These are phyloP conservation scores for Bacidia gigantensis DNA, from an alignment of 495 filamentous ascomycete species.

Conservation along the genomic window DNA sequence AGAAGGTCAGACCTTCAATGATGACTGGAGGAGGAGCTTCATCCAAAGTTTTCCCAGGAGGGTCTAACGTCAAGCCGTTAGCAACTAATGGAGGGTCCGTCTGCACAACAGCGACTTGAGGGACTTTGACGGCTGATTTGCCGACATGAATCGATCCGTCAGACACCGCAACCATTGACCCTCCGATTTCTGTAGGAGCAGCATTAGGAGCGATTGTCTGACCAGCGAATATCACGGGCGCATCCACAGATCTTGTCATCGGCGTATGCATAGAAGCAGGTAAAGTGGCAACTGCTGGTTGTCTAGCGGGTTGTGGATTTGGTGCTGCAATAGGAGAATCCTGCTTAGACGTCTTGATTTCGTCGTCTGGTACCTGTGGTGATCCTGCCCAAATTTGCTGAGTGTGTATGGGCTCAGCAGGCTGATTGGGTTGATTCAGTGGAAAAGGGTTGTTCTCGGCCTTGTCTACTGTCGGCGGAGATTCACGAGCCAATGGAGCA, in stretches of 20 bases:
- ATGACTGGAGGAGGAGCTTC: neutral
- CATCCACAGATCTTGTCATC: neutral
- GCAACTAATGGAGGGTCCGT: neutral
- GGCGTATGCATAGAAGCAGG: neutral
- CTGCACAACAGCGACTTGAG: neutral
- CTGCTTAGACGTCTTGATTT: too few relatives aligned
- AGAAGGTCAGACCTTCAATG: neutral
- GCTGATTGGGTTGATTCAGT: too few relatives aligned
- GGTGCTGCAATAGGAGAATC: too few relatives aligned
- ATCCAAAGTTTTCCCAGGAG: neutral
- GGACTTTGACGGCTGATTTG: neutral
- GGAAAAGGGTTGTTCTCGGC: too few relatives aligned
- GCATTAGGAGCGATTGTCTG: neutral
- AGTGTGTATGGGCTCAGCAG: too few relatives aligned
- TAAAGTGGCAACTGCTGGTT: neutral
- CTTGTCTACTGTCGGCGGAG: too few relatives aligned
- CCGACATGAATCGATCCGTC: neutral
- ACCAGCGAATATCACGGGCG: neutral
- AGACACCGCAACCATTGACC: neutral
- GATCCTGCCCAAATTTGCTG: too few relatives aligned
- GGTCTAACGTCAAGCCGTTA: neutral
- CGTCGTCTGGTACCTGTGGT: too few relatives aligned
- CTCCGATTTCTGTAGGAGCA: neutral
- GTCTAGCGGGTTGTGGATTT: neutral
- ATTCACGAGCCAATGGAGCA: too few relatives aligned